phyloP scores from a whole-genome alignment of 1,139 yeast species.

The Meyerozyma guilliermondii region DNA sequence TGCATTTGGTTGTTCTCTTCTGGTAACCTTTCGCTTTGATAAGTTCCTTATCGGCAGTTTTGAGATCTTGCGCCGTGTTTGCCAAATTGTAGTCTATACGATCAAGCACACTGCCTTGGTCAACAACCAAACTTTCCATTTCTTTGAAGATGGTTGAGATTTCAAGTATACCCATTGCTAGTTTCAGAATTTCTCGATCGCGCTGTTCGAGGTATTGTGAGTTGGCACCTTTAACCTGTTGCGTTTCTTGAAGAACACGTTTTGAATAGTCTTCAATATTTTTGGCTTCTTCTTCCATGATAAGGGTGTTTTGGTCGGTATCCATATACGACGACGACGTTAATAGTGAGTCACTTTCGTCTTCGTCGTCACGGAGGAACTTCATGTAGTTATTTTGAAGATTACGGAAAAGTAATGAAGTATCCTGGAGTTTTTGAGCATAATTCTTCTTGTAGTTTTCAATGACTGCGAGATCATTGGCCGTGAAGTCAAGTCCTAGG shows the following conservation, averaged over 20 bases:
- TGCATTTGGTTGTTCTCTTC: slow-evolving; percentile 86
- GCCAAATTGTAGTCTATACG: slow-evolving; percentile 88
- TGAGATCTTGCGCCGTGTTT: slow-evolving; percentile 69
- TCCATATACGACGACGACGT: slow-evolving; percentile 7
- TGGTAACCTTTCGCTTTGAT: slow-evolving; percentile 76
- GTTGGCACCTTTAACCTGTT: slow-evolving; percentile 21
- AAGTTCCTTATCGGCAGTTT: slow-evolving; percentile 73
- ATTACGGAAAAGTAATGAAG: slow-evolving; percentile 73
- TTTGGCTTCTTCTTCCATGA: slow-evolving; percentile 39
- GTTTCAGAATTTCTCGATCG: slow-evolving; percentile 81
- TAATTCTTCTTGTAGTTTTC: slow-evolving; percentile 78
- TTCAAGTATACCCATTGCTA: slow-evolving; percentile 93
- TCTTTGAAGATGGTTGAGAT: slow-evolving; percentile 91
- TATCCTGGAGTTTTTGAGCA: slow-evolving; percentile 79
- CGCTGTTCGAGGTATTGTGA: slow-evolving; percentile 58
- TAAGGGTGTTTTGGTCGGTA: slow-evolving; percentile 14
- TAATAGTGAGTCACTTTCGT: slow-evolving; percentile 29
- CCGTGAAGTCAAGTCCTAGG: slow-evolving; percentile 30
- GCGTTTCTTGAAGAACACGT: slow-evolving; percentile 41
- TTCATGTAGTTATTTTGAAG: slow-evolving; percentile 86
- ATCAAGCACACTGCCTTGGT: slow-evolving; percentile 91
- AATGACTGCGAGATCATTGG: slow-evolving; percentile 59
- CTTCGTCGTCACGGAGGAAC: slow-evolving; percentile 66
- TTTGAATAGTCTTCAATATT: slow-evolving; percentile 40
- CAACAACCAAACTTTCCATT: slow-evolving; percentile 85